Conservation (phyloP, 208 protist species). For the Wallacemonas sp. region DNA sequence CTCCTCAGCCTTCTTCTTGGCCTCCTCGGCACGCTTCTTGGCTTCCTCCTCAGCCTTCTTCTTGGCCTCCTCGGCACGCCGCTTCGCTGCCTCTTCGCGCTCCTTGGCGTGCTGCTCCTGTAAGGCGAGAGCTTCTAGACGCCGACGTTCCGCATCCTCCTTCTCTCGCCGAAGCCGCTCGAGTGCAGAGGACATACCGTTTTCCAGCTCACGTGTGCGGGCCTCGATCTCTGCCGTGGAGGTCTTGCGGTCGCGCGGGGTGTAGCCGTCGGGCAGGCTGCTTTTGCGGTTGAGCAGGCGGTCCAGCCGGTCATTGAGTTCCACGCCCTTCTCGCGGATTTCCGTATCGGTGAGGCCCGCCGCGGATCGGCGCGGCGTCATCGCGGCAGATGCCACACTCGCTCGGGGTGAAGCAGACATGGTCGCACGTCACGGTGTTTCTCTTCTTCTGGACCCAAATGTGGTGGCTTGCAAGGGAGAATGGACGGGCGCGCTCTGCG, state of each 20-base stretch:
- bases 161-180: conserved; percentile 5
- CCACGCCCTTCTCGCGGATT: background rate
- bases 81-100: background rate
- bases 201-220: conserved; percentile 4
- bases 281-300: conserved; percentile 2
- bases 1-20: background rate
- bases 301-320: conserved; percentile 5
- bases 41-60: background rate
- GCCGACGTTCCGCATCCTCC: background rate
- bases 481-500: no score
- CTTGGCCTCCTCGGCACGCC: background rate
- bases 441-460: background rate
- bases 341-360: background rate
- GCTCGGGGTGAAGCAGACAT: background rate
- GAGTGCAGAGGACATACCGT: background rate
- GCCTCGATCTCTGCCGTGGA: conserved; percentile 6
- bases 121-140: background rate
- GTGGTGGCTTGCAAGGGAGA: no score
- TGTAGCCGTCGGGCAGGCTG: conserved; percentile 1
- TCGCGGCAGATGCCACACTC: background rate
- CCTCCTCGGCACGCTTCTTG: background rate
- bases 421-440: background rate
- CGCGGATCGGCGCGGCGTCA: conserved; percentile 3
- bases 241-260: background rate
- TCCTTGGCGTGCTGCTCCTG: conserved; percentile 5